Base-by-base conservation (phyloP, 2,329 filamentous ascomycete species). In the Diatrype stigma region DNA sequence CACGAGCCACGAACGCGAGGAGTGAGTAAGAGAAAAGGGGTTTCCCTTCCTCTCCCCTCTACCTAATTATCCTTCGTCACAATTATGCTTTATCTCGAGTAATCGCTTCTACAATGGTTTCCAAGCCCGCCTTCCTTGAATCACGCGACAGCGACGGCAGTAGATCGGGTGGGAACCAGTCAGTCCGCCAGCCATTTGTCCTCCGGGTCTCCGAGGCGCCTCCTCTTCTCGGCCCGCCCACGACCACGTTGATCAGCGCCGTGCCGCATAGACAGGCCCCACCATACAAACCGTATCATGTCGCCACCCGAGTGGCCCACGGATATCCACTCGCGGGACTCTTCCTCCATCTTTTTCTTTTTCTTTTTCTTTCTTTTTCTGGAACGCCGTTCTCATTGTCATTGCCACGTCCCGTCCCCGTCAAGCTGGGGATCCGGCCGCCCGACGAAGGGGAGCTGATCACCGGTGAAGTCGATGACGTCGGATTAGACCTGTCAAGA, bases 251-350 rank as follows among this genome's bases (percentile, higher is more conserved):
- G 0, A 67, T 77, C 47, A 77, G 40, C 0, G 76, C 77, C 11
- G 69, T 70, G 1, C 77, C 78, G 42, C 70, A 76, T 14, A 78
- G 68, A 77, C 77, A 81, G 2, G 76, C 73, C 68, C n/a, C n/a
- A n/a, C n/a, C n/a, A n/a, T n/a, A n/a, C n/a, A n/a, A n/a, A n/a
- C n/a, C 72, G 77, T 2, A 75, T 73, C 76, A 81, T 80, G 3
- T 78, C 78, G 42, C 80, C 73, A 14, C 77, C 77, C 42, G 66
- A 71, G 57, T 74, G 81, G 1, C 76, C 78, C 1, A 74, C 77
- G 2, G 73, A 68, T n/a, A 80, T 68, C 76, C 76, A 81, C 58
- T 81, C 76, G 2, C 73, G 72, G 0, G 63, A 55, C 16, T 48
- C 50, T 4, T 50, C n/a, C n/a, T n/a, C n/a, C n/a, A n/a, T 30